Percentiles rank a stretch among this genome's conserved stretches.
phyloP scores from a whole-genome alignment of 768 basidiomycete genomes.

The Dentipellis fragilis region DNA sequence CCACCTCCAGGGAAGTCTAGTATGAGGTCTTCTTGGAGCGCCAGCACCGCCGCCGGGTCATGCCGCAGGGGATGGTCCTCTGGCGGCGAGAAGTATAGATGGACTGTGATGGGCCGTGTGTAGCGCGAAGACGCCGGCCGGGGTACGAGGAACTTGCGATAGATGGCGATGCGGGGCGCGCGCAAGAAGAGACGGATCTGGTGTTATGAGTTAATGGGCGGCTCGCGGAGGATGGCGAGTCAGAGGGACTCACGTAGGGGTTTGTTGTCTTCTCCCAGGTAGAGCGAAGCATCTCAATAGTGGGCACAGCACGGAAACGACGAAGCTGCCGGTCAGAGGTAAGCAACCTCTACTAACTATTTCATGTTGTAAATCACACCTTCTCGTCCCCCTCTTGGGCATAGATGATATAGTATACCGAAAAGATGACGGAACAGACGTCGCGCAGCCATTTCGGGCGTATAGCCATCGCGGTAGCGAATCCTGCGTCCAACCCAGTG shows the following conservation, averaged over 20 bases:
- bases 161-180: conserved; percentile 51
- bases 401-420: conserved; percentile 81
- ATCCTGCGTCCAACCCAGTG: conserved; percentile 94
- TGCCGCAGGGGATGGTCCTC: conserved; percentile 38
- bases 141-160: conserved; percentile 72
- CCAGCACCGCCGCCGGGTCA: conserved; percentile 34
- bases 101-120: conserved; percentile 72
- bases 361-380: conserved; percentile 32
- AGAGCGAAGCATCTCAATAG: conserved; percentile 88
- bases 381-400: conserved; percentile 94
- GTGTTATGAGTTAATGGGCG: conserved; percentile 4
- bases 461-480: conserved; percentile 91
- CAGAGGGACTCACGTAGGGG: conserved; percentile 57
- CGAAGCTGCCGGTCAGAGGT: conserved; percentile 50
- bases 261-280: conserved; percentile 98
- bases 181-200: conserved; percentile 61
- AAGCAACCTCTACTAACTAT: neutral
- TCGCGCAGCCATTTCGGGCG: conserved; percentile 88
- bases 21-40: conserved; percentile 49
- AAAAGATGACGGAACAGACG: conserved; percentile 75
- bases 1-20: conserved; percentile 95
- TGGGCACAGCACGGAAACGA: conserved; percentile 84
- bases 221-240: neutral
- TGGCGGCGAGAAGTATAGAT: conserved; percentile 72
- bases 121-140: conserved; percentile 70